These are phyloP conservation scores for Rhodofomes roseus DNA, from an alignment of 1,284 basidiomycete species.

Conservation along the genomic window DNA sequence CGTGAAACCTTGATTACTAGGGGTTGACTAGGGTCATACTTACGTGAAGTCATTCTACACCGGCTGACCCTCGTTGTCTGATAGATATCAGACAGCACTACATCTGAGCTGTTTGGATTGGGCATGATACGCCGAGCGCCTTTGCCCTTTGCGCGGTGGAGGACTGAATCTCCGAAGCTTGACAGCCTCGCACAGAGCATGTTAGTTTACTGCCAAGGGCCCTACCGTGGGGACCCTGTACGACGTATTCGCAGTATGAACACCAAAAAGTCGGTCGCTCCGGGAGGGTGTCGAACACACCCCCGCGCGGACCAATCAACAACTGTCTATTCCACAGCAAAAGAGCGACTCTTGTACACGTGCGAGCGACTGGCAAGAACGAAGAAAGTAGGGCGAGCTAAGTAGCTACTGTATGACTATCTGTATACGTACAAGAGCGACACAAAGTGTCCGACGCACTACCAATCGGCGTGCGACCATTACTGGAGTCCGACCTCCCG, in stretches of 20 bases:
- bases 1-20: too few relatives aligned
- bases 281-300: background rate
- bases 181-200: background rate
- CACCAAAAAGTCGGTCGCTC: background rate
- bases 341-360: constrained; percentile 3
- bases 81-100: too few relatives aligned
- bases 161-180: too few relatives aligned
- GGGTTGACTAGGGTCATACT: background rate
- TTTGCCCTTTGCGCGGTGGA: too few relatives aligned
- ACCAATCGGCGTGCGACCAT: background rate
- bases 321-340: constrained; percentile 1
- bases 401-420: constrained; percentile 2
- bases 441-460: constrained; percentile 6
- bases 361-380: background rate
- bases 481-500: constrained; percentile 8
- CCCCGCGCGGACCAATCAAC: background rate
- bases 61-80: background rate
- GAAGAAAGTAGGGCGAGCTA: background rate
- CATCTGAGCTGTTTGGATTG: too few relatives aligned
- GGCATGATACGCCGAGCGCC: too few relatives aligned
- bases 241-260: background rate
- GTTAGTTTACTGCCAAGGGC: background rate
- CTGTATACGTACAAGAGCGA: constrained; percentile 5
- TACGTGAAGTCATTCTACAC: background rate
- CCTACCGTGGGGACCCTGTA: too few relatives aligned